These are phyloP conservation scores for Pseudoturritis turrita DNA, from an alignment of 345 rosid genomes.

Conservation along the genomic window DNA sequence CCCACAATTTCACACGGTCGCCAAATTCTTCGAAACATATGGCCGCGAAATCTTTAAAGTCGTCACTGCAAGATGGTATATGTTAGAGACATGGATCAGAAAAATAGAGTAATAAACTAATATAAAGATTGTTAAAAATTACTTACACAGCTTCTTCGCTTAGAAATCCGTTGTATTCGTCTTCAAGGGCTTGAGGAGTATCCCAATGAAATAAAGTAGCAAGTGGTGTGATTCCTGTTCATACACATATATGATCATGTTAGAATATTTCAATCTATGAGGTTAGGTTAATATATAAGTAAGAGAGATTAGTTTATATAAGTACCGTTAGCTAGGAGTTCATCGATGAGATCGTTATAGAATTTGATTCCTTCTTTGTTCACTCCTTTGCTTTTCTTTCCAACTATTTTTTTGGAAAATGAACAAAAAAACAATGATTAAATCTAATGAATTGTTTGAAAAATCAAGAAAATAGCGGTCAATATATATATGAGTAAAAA, in stretches of 20 bases:
- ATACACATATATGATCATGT: not conserved
- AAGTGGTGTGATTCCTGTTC: conserved; percentile 45
- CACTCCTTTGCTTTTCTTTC: conserved; percentile 42
- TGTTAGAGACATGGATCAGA: not conserved
- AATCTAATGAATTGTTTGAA: not conserved
- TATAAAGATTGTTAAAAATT: not conserved
- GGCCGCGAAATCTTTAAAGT: conserved; percentile 31
- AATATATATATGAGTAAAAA: not conserved
- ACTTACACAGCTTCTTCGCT: conserved; percentile 47
- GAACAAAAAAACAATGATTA: not conserved
- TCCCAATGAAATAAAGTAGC: conserved; percentile 61
- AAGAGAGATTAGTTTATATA: not conserved
- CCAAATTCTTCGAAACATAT: conserved; percentile 38
- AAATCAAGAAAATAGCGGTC: not conserved
- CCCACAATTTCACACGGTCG: conserved; percentile 43
- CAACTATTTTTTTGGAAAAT: conserved; percentile 19
- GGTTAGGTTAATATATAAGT: not conserved
- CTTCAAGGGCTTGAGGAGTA: conserved; percentile 58
- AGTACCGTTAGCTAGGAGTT: conserved; percentile 42
- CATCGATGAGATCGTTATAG: conserved; percentile 51
- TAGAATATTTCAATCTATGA: not conserved
- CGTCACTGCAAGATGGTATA: conserved; percentile 23
- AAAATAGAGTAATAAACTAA: not conserved
- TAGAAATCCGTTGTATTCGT: conserved; percentile 52
- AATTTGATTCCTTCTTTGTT: conserved; percentile 44